These are phyloP conservation scores for Diplocarpon rosae DNA, from an alignment of 2,329 filamentous ascomycete genomes.

Conservation along the genomic window DNA sequence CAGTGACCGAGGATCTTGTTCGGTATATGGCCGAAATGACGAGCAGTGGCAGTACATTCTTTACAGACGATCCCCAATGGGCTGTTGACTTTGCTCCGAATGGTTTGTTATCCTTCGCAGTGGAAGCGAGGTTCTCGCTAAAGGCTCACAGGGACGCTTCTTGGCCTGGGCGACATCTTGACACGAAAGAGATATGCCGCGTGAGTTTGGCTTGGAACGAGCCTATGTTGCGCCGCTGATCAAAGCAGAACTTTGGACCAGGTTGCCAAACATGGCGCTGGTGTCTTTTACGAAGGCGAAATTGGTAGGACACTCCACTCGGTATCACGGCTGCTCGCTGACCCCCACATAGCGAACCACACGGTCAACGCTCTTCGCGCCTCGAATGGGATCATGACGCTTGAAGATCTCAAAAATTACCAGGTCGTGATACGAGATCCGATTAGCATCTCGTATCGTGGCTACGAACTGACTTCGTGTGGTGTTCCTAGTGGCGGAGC, in stretches of 20 bases:
- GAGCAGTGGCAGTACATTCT: conserved; percentile 39
- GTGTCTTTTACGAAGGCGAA: conserved; percentile 51
- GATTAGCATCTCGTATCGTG: conserved; percentile 53
- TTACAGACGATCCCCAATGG: conserved; percentile 50
- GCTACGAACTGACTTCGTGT: conserved; percentile 57
- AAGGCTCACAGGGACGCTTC: conserved; percentile 34
- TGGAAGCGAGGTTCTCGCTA: neutral
- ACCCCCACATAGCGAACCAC: conserved; percentile 37
- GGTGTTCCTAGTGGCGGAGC: conserved; percentile 70
- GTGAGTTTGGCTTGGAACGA: conserved; percentile 11
- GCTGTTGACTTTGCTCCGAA: conserved; percentile 61
- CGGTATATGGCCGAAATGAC: conserved; percentile 54
- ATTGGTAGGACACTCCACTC: conserved; percentile 29
- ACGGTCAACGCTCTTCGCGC: conserved; percentile 47
- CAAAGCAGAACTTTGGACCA: conserved; percentile 42
- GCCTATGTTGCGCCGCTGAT: neutral
- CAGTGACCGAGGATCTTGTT: conserved; percentile 61
- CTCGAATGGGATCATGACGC: conserved; percentile 55
- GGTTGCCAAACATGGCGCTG: conserved; percentile 47
- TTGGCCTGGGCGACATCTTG: conserved; percentile 50
- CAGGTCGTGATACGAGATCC: conserved; percentile 51
- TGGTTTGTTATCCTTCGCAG: conserved; percentile 30
- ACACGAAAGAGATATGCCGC: conserved; percentile 55
- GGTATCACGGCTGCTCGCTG: neutral
- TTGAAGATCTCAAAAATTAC: conserved; percentile 56